phyloP scores from a whole-genome alignment of 306 rosid species.

The Psophocarpus tetragonolobus region DNA sequence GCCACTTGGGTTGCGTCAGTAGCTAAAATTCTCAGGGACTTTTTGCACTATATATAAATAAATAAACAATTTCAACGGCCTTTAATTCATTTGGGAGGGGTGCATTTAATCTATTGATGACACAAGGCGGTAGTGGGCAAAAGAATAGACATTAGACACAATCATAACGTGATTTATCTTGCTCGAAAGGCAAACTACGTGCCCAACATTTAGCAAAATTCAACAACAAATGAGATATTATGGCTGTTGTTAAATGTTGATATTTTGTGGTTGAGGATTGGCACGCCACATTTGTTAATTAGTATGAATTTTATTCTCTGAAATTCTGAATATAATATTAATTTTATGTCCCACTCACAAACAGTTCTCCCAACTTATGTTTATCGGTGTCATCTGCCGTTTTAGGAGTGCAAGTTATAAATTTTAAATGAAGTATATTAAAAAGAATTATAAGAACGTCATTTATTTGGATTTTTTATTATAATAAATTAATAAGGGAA shows the following conservation, averaged over 20 bases:
- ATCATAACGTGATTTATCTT: not conserved
- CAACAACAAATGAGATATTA: not conserved
- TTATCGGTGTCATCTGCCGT: not conserved
- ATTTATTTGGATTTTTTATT: not conserved
- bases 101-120: not conserved
- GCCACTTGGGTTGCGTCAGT: constrained; percentile 16
- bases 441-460: not conserved
- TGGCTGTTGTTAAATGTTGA: not conserved
- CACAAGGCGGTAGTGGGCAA: not conserved
- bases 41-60: not conserved
- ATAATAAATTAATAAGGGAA: not conserved
- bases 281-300: not conserved
- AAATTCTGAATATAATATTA: not conserved
- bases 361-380: not conserved
- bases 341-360: not conserved
- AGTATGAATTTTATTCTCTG: not conserved
- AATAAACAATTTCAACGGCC: not conserved
- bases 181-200: not conserved
- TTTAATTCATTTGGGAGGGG: constrained; percentile 14
- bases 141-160: not conserved
- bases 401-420: not conserved
- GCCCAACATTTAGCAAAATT: not conserved
- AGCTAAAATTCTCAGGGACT: not conserved
- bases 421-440: not conserved
- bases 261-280: not conserved